Evolutionary conservation across 805 yeast genomes (phyloP).

Genomic region (Maudiozyma pseudohumilis): DNA sequence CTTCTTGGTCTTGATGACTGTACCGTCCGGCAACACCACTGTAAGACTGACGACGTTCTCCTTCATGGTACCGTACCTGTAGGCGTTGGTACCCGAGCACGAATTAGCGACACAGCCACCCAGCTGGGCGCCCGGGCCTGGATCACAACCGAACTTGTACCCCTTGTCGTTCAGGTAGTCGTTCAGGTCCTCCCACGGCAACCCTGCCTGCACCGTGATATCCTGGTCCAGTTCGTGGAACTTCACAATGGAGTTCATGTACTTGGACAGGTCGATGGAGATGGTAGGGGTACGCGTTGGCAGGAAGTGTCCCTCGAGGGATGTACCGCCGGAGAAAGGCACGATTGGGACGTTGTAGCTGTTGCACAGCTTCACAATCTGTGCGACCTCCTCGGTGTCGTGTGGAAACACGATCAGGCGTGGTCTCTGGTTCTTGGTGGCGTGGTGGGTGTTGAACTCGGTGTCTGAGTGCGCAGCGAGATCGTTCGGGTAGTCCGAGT

Average conservation of each 20-base stretch:
- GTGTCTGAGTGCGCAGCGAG: constrained; percentile 49
- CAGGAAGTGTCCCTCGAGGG: constrained; percentile 72
- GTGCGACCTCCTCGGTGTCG: constrained; percentile 56
- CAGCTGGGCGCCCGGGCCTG: constrained; percentile 72
- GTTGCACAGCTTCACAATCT: constrained; percentile 52
- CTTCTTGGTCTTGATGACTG: constrained; percentile 62
- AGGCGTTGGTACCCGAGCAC: constrained; percentile 75
- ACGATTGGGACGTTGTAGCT: constrained; percentile 56
- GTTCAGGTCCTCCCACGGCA: constrained; percentile 66
- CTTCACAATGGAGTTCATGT: constrained; percentile 46
- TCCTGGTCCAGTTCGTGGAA: constrained; percentile 60
- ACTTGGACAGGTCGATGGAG: constrained; percentile 45
- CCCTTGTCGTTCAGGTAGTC: constrained; percentile 40
- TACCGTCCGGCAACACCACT: constrained; percentile 74
- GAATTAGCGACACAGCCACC: constrained; percentile 74
- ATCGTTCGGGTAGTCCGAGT: constrained; percentile 30
- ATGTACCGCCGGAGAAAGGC: constrained; percentile 73
- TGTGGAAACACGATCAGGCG: constrained; percentile 50
- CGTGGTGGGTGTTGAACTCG: constrained; percentile 55
- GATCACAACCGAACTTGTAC: constrained; percentile 64
- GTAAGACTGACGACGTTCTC: constrained; percentile 61
- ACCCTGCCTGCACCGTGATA: constrained; percentile 66
- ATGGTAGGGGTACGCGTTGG: constrained; percentile 63
- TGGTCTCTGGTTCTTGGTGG: constrained; percentile 49
- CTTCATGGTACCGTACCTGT: constrained; percentile 70